Evolutionary conservation across 805 yeast species (phyloP), one percentile per base, ranked within the genome.

Genomic region (Lipomyces sp.): DNA sequence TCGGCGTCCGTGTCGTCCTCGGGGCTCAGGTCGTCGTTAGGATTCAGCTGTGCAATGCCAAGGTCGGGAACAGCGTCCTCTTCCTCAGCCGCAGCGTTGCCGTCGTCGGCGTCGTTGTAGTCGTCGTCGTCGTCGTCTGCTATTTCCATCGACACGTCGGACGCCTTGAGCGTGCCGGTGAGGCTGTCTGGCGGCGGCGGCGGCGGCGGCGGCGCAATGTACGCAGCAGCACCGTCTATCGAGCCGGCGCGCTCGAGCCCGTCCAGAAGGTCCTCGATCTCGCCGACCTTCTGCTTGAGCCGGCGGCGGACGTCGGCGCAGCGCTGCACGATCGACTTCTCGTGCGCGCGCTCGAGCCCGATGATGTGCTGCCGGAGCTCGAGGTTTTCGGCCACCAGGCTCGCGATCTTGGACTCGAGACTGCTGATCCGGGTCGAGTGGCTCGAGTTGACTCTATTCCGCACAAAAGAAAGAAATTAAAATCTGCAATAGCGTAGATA

Each of bases 381-480:
- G 21, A 55, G 50, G 26, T 55, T 55, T 35, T 55, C 59, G 22
- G 56, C 43, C 6, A 53, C 31, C 13, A 55, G 39, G 2, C 42
- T 46, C 3, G 59, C 32, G 18, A 55, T 32, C 41, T 48, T 47
- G 13, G 47, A 11, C 41, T 55, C 59, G 10, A 55, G 47, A 26
- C 37, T 45, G 24, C 53, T 45, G 36, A 55, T 55, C 14, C 58
- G 42, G 3, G 52, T 39, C 8, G 59, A 55, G 22, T 55, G 57
- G 21, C 41, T 51, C 3, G 59, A 55, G 39, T 55, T 55, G 26
- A 55, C 56, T 16, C 57, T 53, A n/a, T n/a, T n/a, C n/a, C n/a
- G n/a, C n/a, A n/a, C n/a, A n/a, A n/a, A n/a, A n/a, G n/a, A 23
- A 4, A 37, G n/a, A 2, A 24, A 1, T 13, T 7, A 23, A 24